Conservation (phyloP, 1,284 basidiomycete genomes). For the Puccinia horiana region DNA sequence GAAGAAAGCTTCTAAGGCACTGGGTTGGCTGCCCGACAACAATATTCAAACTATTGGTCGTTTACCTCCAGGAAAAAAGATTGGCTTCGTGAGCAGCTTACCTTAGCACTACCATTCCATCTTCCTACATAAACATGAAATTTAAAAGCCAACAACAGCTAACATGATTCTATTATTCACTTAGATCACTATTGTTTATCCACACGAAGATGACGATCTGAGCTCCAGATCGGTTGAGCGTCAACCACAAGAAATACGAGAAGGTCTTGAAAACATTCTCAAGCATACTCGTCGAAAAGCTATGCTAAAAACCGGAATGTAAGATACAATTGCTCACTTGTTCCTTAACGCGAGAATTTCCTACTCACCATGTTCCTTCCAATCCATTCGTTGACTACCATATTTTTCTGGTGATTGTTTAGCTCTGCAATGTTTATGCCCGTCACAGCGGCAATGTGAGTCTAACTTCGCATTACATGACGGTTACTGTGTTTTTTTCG, state of each 20-base stretch:
- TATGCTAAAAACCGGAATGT: conserved; percentile 31
- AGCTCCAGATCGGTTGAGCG: conserved; percentile 1
- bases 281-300: conserved; percentile 14
- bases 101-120: not conserved
- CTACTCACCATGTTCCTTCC: not conserved
- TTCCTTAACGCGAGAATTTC: not conserved
- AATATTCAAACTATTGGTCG: conserved; percentile 39
- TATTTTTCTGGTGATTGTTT: not conserved
- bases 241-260: conserved; percentile 15
- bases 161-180: not conserved
- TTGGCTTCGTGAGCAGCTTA: conserved; percentile 30
- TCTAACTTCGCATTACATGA: not conserved
- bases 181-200: conserved; percentile 41
- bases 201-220: conserved; percentile 37
- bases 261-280: conserved; percentile 36
- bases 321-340: not conserved
- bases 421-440: conserved; percentile 31
- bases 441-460: conserved; percentile 44
- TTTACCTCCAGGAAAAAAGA: conserved; percentile 42
- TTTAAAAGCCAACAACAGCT: not conserved
- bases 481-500: not conserved
- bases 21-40: conserved; percentile 42
- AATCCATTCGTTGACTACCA: not conserved
- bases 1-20: conserved; percentile 27
- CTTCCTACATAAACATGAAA: not conserved